Evolutionary conservation across 768 basidiomycete species (phyloP).

Genomic region (Strobilomyces confusus): DNA sequence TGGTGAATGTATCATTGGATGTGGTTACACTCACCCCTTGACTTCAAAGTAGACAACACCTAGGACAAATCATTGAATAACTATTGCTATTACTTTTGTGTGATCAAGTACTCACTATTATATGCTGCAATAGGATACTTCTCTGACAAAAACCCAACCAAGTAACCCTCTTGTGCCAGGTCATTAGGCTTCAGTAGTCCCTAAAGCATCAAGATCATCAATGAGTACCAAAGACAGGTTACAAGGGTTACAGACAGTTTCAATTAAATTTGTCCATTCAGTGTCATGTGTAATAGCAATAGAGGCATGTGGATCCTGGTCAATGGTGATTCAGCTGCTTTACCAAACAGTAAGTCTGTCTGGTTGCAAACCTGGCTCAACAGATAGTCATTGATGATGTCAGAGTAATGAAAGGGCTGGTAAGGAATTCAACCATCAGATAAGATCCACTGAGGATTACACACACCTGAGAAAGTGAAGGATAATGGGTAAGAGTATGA

Average conservation of each 20-base stretch:
- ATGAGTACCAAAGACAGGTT: background rate
- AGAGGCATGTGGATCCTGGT: background rate
- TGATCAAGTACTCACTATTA: background rate
- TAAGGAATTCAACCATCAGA: background rate
- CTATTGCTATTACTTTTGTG: background rate
- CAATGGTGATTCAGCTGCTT: background rate
- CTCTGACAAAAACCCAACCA: background rate
- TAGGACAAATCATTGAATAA: background rate
- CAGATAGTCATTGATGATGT: background rate
- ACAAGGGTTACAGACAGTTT: background rate
- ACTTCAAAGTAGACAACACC: background rate
- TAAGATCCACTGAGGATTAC: background rate
- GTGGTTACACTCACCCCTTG: background rate
- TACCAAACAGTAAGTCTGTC: background rate
- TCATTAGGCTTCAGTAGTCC: background rate
- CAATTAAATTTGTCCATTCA: background rate
- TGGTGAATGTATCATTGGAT: background rate
- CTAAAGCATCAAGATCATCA: background rate
- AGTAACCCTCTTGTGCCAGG: background rate
- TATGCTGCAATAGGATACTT: background rate
- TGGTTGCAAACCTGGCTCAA: background rate
- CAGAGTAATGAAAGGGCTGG: background rate
- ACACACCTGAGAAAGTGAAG: background rate
- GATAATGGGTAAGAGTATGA: background rate
- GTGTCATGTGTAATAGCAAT: background rate